These are phyloP conservation scores for Soucietia sequanensis DNA, from an alignment of 805 yeast genomes.

Conservation along the genomic window DNA sequence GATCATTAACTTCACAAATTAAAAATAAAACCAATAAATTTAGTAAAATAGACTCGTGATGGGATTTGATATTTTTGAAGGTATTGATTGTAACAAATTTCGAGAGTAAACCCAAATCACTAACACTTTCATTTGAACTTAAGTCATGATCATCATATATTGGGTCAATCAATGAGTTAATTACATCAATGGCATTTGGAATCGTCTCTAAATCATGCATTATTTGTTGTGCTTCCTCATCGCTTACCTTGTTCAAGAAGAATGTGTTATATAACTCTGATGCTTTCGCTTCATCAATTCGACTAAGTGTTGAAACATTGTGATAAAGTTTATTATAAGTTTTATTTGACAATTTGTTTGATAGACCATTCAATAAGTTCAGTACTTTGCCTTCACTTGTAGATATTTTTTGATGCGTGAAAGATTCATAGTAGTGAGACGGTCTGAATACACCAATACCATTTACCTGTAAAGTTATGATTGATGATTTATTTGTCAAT, in stretches of 20 bases:
- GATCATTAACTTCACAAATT: constrained; percentile 31
- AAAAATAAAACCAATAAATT: constrained; percentile 29
- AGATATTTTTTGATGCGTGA: constrained; percentile 7
- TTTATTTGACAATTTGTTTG: constrained; percentile 26
- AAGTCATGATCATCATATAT: constrained; percentile 2
- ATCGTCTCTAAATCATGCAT: constrained; percentile 23
- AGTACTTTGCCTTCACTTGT: constrained; percentile 16
- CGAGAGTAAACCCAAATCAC: constrained; percentile 16
- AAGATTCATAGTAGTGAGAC: constrained; percentile 31
- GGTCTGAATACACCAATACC: constrained; percentile 31
- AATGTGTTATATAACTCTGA: constrained; percentile 20
- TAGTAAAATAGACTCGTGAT: constrained; percentile 29
- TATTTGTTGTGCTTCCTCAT: constrained; percentile 17
- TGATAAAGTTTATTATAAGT: constrained; percentile 23
- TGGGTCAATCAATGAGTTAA: constrained; percentile 19
- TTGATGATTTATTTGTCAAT: constrained; percentile 8
- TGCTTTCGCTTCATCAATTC: constrained; percentile 15
- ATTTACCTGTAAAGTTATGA: constrained; percentile 29
- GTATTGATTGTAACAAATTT: constrained; percentile 22
- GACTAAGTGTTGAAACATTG: constrained; percentile 10
- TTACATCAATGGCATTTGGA: constrained; percentile 22
- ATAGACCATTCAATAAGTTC: constrained; percentile 18
- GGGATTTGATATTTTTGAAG: constrained; percentile 26
- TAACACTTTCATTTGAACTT: constrained; percentile 3
- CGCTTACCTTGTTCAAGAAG: constrained; percentile 24